These are phyloP conservation scores for Berkeleyomyces basicola DNA, from an alignment of 2,329 filamentous ascomycete genomes.

Conservation along the genomic window DNA sequence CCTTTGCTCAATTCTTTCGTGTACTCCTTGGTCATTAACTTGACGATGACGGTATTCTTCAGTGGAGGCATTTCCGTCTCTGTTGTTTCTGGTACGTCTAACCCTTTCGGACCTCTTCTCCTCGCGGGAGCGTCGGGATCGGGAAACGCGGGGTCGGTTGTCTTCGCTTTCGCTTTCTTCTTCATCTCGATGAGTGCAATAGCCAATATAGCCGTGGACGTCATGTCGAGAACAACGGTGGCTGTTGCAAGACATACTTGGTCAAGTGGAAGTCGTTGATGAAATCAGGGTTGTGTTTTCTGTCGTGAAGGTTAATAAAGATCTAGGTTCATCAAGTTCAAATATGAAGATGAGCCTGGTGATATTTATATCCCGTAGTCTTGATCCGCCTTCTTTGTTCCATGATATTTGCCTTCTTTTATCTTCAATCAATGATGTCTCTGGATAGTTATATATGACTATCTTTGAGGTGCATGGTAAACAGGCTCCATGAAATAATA, in stretches of 20 bases:
- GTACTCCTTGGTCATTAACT: neutral
- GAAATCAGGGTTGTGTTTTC: neutral
- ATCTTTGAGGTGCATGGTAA: too few relatives aligned
- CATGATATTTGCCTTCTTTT: too few relatives aligned
- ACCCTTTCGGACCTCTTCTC: neutral
- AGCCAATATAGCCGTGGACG: neutral
- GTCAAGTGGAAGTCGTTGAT: neutral
- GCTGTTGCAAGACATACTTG: neutral
- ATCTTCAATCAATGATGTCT: too few relatives aligned
- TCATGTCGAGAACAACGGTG: neutral
- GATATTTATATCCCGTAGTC: too few relatives aligned
- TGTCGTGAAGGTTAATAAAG: neutral
- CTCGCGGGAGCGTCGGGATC: neutral
- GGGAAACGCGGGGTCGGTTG: neutral
- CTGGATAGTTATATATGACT: too few relatives aligned
- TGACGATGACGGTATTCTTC: neutral
- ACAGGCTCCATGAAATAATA: too few relatives aligned
- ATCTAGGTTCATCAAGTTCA: neutral
- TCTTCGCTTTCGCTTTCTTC: neutral
- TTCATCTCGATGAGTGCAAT: neutral
- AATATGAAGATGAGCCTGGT: too few relatives aligned
- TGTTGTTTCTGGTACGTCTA: neutral
- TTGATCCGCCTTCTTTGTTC: too few relatives aligned
- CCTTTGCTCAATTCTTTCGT: neutral
- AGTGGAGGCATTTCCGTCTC: neutral